Base-by-base conservation (phyloP, 306 rosid genomes). In the Aeschynomene evenia region DNA sequence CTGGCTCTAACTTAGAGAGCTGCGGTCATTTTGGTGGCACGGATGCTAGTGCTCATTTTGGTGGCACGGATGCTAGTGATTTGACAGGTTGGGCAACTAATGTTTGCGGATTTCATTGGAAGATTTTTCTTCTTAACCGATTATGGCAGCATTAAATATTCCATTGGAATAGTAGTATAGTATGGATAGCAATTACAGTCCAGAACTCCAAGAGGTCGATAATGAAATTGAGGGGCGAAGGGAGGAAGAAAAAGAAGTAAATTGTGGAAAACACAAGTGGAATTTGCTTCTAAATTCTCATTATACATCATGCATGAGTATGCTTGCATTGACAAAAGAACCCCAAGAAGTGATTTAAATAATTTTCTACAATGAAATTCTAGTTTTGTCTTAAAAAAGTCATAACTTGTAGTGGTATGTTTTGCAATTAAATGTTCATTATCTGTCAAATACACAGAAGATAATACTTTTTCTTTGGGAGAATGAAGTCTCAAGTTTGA, bases 1-100 rank as follows among this genome's bases (percentile, higher is more conserved):
- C 96, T 24, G 69, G 89, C 66, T 94, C 99, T 37, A 87, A 89
- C 83, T 75, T 95, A 6, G 99, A 94, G 86, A 94, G 99, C 87
- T 88, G 92, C 54, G 98, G 87, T 33, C 97, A 94, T 79, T 85
- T 90, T 81, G 86, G 92, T 72, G n/a, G n/a, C n/a, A n/a, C n/a
- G n/a, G n/a, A n/a, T n/a, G n/a, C n/a, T n/a, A n/a, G n/a, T n/a
- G 31, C 31, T 34, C 96, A 94, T 79, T 85, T 91, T 81, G 86
- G 92, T 72, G 85, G 88, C 28, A 84, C 76, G 22, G 96, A 94
- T 82, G 96, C 92, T 56, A 94, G 99, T 78, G 99, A 94, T 80
- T 81, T 91, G 80, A 91, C 96, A 94, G 99, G 99, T 94, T 87
- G 71, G 86, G 73, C 57, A 43, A 49, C 73, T 40, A 20, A 34